Evolutionary conservation across 2,329 filamentous ascomycete species (phyloP).

Genomic region (Geosmithia morbida): DNA sequence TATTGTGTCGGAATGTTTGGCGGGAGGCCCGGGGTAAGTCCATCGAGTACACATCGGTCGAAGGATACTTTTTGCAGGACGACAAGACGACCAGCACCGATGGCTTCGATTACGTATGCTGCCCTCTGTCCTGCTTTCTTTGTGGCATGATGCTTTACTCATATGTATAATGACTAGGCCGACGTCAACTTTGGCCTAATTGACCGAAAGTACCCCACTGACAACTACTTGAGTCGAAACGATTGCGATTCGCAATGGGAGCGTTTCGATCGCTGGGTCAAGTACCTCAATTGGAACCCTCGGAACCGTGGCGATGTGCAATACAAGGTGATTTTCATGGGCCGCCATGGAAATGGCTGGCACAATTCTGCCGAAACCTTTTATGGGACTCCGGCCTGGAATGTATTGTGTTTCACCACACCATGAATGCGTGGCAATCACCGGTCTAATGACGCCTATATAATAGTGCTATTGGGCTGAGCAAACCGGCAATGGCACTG

Average conservation of each 20-base stretch:
- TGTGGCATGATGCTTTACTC: slow-evolving; percentile 3
- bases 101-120: slow-evolving; percentile 47
- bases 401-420: slow-evolving; percentile 30
- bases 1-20: slow-evolving; percentile 7
- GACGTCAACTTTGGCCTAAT: slow-evolving; percentile 51
- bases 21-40: slow-evolving; percentile 18
- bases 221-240: slow-evolving; percentile 23
- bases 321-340: slow-evolving; percentile 56
- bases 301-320: slow-evolving; percentile 17
- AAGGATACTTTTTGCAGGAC: slow-evolving; percentile 52
- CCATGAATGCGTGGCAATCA: neutral
- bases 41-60: slow-evolving; percentile 44
- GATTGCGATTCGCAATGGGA: slow-evolving; percentile 45
- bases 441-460: neutral
- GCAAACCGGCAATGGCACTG: slow-evolving; percentile 47
- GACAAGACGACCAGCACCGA: slow-evolving; percentile 36
- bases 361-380: slow-evolving; percentile 49
- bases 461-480: slow-evolving; percentile 49
- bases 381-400: slow-evolving; percentile 57
- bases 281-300: slow-evolving; percentile 28
- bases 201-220: slow-evolving; percentile 44
- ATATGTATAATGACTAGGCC: slow-evolving; percentile 22
- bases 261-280: slow-evolving; percentile 44
- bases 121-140: neutral
- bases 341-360: slow-evolving; percentile 55